A percentile compares a stretch with the other conserved stretches of the same genome.
Evolutionary conservation across 139 green algal genomes (phyloP).

Genomic region (Mesostigma viride): DNA sequence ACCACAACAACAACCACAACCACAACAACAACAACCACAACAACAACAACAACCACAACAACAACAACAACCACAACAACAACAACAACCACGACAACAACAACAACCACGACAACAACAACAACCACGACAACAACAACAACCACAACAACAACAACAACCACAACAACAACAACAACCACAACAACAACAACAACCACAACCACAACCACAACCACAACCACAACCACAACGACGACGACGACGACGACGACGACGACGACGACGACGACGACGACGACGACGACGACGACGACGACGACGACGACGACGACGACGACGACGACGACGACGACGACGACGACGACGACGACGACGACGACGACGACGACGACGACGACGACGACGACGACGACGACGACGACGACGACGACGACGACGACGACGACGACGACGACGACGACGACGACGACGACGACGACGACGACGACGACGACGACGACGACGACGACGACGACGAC

Average conservation of each 20-base stretch:
- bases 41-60: no score
- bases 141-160: no score
- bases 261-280: background rate
- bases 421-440: background rate
- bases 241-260: background rate
- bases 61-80: no score
- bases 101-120: no score
- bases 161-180: no score
- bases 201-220: no score
- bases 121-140: no score
- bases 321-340: background rate
- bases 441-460: background rate
- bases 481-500: background rate
- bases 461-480: background rate
- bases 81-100: no score
- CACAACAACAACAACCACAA: no score
- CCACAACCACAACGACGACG: no score
- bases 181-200: no score
- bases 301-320: background rate
- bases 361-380: background rate
- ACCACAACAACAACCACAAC: no score
- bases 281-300: background rate
- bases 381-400: background rate
- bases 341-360: background rate
- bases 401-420: background rate